phyloP scores from a whole-genome alignment of 1,139 yeast species.

The Taiozyma sp. region DNA sequence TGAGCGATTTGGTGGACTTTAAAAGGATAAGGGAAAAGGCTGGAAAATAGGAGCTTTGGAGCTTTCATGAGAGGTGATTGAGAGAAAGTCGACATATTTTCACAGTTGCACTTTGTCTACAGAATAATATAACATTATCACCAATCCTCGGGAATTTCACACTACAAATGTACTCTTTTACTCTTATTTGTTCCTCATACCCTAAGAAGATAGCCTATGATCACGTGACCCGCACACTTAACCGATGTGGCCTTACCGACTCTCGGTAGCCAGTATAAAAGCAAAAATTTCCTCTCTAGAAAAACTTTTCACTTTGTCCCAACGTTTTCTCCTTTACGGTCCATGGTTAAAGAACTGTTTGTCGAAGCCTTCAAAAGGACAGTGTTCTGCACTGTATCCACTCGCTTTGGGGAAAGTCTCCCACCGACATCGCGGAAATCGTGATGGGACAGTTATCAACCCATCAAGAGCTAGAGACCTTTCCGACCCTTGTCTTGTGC shows the following conservation, averaged over 20 bases:
- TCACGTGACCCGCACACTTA: not conserved
- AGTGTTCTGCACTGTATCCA: conserved; percentile 12
- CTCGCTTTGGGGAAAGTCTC: conserved; percentile 94
- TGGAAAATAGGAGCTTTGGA: not conserved
- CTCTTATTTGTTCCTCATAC: not conserved
- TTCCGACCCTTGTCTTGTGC: not conserved
- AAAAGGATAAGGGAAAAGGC: not conserved
- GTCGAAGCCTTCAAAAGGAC: conserved; percentile 70
- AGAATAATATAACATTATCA: no score
- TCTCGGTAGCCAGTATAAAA: not conserved
- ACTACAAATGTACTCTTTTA: not conserved
- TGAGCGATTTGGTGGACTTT: not conserved
- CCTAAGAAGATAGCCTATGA: not conserved
- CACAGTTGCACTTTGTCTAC: no score
- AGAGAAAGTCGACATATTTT: no score
- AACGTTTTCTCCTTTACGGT: conserved; percentile 23
- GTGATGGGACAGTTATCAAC: conserved; percentile 29
- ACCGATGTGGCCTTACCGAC: not conserved
- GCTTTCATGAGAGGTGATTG: no score
- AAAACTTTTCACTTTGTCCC: conserved; percentile 7
- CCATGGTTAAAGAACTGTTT: conserved; percentile 74
- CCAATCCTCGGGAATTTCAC: no score
- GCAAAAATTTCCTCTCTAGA: conserved; percentile 2
- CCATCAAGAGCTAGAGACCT: conserved; percentile 11
- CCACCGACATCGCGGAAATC: conserved; percentile 56